Conservation (phyloP, 1,284 basidiomycete genomes). For the Leccinum variabile region DNA sequence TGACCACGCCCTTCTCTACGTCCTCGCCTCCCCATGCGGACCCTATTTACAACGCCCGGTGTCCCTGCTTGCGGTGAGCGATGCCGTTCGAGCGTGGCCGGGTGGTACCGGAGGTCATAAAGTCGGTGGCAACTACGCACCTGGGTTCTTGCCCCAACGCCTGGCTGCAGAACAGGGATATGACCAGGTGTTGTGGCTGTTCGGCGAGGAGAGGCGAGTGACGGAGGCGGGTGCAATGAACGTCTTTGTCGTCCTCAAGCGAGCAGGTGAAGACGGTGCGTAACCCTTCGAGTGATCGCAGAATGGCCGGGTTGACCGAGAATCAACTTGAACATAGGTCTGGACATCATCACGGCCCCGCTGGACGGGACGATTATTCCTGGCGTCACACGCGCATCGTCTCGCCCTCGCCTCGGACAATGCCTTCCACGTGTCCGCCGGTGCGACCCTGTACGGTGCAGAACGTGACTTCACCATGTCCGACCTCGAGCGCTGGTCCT, state of each 20-base stretch:
- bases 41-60: constrained; percentile 77
- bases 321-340: constrained; percentile 30
- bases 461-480: constrained; percentile 65
- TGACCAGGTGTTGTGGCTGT: constrained; percentile 64
- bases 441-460: constrained; percentile 46
- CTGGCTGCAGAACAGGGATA: constrained; percentile 68
- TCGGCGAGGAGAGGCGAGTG: constrained; percentile 36
- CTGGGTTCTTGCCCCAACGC: constrained; percentile 64
- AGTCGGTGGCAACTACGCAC: constrained; percentile 71
- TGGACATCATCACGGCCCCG: constrained; percentile 72
- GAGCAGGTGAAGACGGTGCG: constrained; percentile 43
- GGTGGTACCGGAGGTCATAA: constrained; percentile 73
- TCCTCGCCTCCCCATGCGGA: constrained; percentile 65
- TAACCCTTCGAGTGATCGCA: background rate
- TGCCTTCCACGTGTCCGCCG: constrained; percentile 11
- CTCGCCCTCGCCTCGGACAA: constrained; percentile 54
- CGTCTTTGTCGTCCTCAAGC: constrained; percentile 53
- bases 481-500: constrained; percentile 53
- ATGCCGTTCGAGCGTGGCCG: constrained; percentile 80
- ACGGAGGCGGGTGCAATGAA: constrained; percentile 66
- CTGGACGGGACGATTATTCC: constrained; percentile 76
- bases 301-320: background rate
- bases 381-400: constrained; percentile 73
- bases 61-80: constrained; percentile 66
- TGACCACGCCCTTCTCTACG: constrained; percentile 69